phyloP scores from a whole-genome alignment of 2,329 filamentous ascomycete genomes.

The Neonectria magnoliae region DNA sequence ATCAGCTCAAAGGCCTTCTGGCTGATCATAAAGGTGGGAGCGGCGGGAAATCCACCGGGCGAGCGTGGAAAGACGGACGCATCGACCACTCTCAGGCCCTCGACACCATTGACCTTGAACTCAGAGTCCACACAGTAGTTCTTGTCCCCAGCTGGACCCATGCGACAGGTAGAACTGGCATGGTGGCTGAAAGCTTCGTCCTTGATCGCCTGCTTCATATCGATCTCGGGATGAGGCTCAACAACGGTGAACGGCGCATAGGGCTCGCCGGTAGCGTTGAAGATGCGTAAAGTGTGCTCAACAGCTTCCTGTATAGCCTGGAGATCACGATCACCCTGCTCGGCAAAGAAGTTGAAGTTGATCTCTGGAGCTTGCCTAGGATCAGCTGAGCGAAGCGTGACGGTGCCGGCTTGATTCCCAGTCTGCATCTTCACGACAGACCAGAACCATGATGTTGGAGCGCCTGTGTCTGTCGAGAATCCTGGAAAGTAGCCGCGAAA shows the following conservation, averaged over 20 bases:
- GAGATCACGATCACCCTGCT: conserved; percentile 22
- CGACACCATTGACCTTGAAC: conserved; percentile 65
- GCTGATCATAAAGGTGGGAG: not conserved
- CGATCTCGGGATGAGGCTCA: conserved; percentile 52
- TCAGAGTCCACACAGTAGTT: conserved; percentile 65
- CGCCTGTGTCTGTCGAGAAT: conserved; percentile 45
- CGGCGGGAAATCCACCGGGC: conserved; percentile 24
- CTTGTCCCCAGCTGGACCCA: conserved; percentile 62
- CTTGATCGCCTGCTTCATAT: conserved; percentile 58
- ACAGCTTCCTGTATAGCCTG: conserved; percentile 30
- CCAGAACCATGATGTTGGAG: conserved; percentile 36
- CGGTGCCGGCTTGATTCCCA: conserved; percentile 68
- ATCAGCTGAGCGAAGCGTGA: conserved; percentile 68
- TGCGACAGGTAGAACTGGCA: conserved; percentile 63
- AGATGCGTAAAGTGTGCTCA: conserved; percentile 27
- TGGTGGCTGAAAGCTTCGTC: conserved; percentile 67
- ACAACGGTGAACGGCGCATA: conserved; percentile 26
- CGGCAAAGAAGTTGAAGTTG: conserved; percentile 67
- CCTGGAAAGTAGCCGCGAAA: conserved; percentile 45
- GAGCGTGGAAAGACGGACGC: conserved; percentile 62
- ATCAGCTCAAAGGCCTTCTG: not conserved
- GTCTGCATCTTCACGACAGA: conserved; percentile 66
- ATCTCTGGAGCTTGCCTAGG: conserved; percentile 72
- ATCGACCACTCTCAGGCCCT: conserved; percentile 67
- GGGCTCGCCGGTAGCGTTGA: conserved; percentile 44